These are phyloP conservation scores for Henningerozyma blattae DNA, from an alignment of 805 yeast genomes.

Conservation along the genomic window DNA sequence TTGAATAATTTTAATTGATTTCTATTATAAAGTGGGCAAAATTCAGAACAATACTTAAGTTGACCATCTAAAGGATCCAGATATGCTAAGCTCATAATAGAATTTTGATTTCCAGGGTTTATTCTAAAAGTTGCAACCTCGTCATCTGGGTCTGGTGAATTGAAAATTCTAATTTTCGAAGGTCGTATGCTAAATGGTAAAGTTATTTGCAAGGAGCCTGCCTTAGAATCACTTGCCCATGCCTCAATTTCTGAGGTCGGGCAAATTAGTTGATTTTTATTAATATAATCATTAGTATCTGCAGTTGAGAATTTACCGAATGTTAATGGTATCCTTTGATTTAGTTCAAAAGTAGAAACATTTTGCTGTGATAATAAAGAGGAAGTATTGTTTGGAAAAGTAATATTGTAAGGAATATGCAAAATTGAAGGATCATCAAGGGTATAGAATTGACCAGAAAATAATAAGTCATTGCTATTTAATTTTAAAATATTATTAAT, in stretches of 20 bases:
- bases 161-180: slow-evolving; percentile 59
- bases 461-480: slow-evolving; percentile 42
- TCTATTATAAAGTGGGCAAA: slow-evolving; percentile 59
- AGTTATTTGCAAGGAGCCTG: slow-evolving; percentile 56
- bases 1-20: slow-evolving; percentile 23
- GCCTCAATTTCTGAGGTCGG: slow-evolving; percentile 31
- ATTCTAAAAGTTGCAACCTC: slow-evolving; percentile 56
- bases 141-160: slow-evolving; percentile 35
- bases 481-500: slow-evolving; percentile 53
- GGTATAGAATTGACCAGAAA: slow-evolving; percentile 66
- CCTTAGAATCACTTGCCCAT: slow-evolving; percentile 42
- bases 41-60: slow-evolving; percentile 66
- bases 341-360: slow-evolving; percentile 31
- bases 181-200: slow-evolving; percentile 51
- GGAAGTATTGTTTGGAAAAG: slow-evolving; percentile 21
- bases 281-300: slow-evolving; percentile 25
- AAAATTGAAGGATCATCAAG: slow-evolving; percentile 39
- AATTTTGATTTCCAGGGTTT: slow-evolving; percentile 63
- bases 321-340: slow-evolving; percentile 49
- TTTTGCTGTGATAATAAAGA: slow-evolving; percentile 21
- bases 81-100: slow-evolving; percentile 87
- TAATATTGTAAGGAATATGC: slow-evolving; percentile 6
- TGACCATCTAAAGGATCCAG: slow-evolving; percentile 58
- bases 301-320: slow-evolving; percentile 42
- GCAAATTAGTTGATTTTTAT: slow-evolving; percentile 37